Percentiles rank a stretch among this genome's conserved stretches.
Conservation (phyloP, 352 stramenopile species). For the Phytophthora kernoviae region DNA sequence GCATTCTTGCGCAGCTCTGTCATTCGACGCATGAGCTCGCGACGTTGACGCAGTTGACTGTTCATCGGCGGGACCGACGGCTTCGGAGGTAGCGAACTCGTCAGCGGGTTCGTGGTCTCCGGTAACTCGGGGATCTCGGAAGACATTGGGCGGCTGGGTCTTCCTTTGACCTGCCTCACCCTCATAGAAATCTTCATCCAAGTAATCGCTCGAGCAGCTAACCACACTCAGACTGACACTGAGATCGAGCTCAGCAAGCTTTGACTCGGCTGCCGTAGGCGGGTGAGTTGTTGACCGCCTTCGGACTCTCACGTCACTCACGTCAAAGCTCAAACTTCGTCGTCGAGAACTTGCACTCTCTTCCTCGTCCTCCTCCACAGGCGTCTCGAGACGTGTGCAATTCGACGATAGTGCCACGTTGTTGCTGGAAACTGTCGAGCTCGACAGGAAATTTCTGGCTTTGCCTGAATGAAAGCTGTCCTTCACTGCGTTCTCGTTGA, state of each 20-base stretch:
- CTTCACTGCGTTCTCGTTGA: slow-evolving; percentile 12
- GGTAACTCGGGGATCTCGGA: slow-evolving; percentile 12
- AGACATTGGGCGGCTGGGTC: slow-evolving; percentile 18
- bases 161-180: slow-evolving; percentile 26
- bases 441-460: slow-evolving; percentile 13
- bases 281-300: slow-evolving; percentile 28
- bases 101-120: slow-evolving; percentile 16
- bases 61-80: slow-evolving; percentile 11
- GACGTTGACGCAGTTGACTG: slow-evolving; percentile 12
- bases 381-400: slow-evolving; percentile 16
- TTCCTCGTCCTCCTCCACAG: slow-evolving; percentile 19
- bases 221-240: slow-evolving; percentile 16
- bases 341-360: slow-evolving; percentile 7
- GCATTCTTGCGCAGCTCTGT: slow-evolving; percentile 34
- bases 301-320: slow-evolving; percentile 3
- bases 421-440: slow-evolving; percentile 20
- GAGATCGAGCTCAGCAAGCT: slow-evolving; percentile 17
- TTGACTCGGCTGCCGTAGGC: slow-evolving; percentile 4
- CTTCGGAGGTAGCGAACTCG: slow-evolving; percentile 24
- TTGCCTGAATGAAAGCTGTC: slow-evolving; percentile 32
- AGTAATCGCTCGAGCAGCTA: slow-evolving; percentile 24
- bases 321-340: slow-evolving; percentile 11
- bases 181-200: slow-evolving; percentile 23
- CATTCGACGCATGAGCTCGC: slow-evolving; percentile 35
- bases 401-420: slow-evolving; percentile 19